Percentiles rank a stretch among this genome's conserved stretches.
Conservation (phyloP, 306 rosid genomes). For the Mimosa bimucronata region DNA sequence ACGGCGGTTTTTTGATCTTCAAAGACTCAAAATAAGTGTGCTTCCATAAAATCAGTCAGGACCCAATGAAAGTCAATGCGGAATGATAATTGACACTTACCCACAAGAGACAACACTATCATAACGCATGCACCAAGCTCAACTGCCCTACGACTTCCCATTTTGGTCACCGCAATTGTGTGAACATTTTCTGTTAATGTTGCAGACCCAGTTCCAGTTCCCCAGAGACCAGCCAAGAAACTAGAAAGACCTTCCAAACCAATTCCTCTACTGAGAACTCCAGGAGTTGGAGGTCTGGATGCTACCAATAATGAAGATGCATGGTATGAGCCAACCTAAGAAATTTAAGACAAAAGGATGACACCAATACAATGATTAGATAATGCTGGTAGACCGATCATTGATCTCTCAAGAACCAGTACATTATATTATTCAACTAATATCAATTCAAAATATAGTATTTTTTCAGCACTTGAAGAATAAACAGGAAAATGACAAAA, state of each 20-base stretch:
- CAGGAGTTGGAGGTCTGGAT: constrained; percentile 95
- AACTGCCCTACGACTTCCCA: constrained; percentile 99
- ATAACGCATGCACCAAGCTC: constrained; percentile 86
- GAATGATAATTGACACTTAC: constrained; percentile 54
- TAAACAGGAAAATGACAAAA: not conserved
- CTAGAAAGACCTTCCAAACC: constrained; percentile 95
- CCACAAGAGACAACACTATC: constrained; percentile 86
- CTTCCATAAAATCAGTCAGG: constrained; percentile 9
- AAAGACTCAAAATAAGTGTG: constrained; percentile 12
- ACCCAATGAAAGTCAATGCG: constrained; percentile 21
- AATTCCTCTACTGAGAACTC: constrained; percentile 94
- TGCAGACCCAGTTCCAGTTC: constrained; percentile 93
- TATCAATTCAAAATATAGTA: not conserved
- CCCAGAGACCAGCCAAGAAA: constrained; percentile 98
- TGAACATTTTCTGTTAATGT: constrained; percentile 95
- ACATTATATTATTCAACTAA: constrained; percentile 13
- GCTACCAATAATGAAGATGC: constrained; percentile 96
- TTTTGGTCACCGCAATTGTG: constrained; percentile 96
- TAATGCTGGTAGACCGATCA: constrained; percentile 11
- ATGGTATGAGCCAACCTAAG: constrained; percentile 95
- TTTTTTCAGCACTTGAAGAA: not conserved
- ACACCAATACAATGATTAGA: constrained; percentile 28
- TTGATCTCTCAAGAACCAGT: constrained; percentile 28
- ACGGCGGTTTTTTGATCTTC: not conserved
- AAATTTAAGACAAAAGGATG: constrained; percentile 47